phyloP scores from a whole-genome alignment of 176 grass and related monocot genomes.

The Phoenix roebelenii region DNA sequence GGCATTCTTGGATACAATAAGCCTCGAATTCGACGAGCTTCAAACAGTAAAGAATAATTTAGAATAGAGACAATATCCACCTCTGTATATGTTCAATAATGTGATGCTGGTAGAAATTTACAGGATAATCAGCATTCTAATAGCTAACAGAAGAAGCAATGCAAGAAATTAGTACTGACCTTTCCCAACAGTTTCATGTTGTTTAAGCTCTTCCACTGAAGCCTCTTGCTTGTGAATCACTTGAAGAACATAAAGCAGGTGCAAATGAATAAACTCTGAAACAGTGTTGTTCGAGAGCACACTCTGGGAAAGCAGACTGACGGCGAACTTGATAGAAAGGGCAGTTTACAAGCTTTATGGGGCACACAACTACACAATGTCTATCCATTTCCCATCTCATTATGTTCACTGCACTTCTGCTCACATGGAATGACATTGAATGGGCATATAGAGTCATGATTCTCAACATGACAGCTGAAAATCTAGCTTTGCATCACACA shows the following conservation, averaged over 20 bases:
- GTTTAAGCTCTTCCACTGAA: conserved; percentile 46
- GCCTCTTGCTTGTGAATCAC: conserved; percentile 40
- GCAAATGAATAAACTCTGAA: conserved; percentile 47
- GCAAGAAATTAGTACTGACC: conserved; percentile 25
- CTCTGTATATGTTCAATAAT: too few relatives aligned
- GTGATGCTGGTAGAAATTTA: too few relatives aligned
- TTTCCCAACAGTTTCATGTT: conserved; percentile 67
- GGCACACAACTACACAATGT: conserved; percentile 56
- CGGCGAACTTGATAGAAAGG: conserved; percentile 72
- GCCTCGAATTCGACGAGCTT: too few relatives aligned
- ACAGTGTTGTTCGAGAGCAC: conserved; percentile 60
- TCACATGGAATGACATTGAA: conserved; percentile 63
- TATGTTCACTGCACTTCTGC: conserved; percentile 56
- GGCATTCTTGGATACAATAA: too few relatives aligned
- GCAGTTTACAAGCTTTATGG: conserved; percentile 71
- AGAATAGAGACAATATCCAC: too few relatives aligned
- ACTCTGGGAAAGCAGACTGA: conserved; percentile 53
- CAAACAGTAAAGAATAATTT: too few relatives aligned
- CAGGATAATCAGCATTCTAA: too few relatives aligned
- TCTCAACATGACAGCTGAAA: conserved; percentile 49
- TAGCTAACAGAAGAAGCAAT: neutral
- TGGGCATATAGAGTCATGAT: conserved; percentile 52
- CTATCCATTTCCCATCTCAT: conserved; percentile 55
- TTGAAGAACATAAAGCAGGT: conserved; percentile 53
- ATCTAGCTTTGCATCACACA: conserved; percentile 31